A percentile compares a stretch with the other conserved stretches of the same genome.
Conservation (phyloP, 208 protist species). For the Trypanosoma theileri region DNA sequence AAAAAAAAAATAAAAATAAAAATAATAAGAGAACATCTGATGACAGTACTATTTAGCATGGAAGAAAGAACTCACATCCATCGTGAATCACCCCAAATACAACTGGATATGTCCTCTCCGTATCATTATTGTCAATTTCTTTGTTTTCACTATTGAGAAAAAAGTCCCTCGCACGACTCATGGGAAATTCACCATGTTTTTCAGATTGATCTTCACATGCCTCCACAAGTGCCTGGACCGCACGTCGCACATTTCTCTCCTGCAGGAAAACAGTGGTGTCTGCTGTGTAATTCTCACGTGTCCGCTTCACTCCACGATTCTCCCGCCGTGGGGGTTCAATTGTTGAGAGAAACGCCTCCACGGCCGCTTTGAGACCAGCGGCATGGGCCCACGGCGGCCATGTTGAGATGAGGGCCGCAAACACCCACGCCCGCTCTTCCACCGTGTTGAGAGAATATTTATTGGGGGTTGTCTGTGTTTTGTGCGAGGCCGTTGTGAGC, state of each 20-base stretch:
- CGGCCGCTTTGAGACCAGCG: conserved; percentile 11
- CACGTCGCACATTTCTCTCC: background rate
- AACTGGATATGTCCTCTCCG: background rate
- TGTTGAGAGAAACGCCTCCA: conserved; percentile 23
- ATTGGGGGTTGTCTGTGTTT: no score
- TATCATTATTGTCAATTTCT: background rate
- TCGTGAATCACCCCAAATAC: conserved; percentile 19
- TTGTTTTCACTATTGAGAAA: conserved; percentile 8
- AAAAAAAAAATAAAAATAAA: background rate
- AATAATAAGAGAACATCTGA: background rate
- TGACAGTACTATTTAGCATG: background rate
- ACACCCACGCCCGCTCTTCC: conserved; percentile 25
- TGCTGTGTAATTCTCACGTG: conserved; percentile 10
- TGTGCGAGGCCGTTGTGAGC: background rate
- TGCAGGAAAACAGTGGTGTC: background rate
- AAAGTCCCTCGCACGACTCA: conserved; percentile 32
- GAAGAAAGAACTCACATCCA: conserved; percentile 23
- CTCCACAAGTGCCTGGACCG: conserved; percentile 28
- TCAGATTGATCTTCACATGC: conserved; percentile 26
- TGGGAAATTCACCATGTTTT: conserved; percentile 21
- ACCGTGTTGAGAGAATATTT: background rate
- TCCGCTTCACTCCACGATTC: conserved; percentile 4
- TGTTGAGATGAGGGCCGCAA: conserved; percentile 15
- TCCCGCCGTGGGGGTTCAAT: conserved; percentile 1
- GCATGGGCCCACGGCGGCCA: conserved; percentile 26